Evolutionary conservation across 106 monocot genomes (phyloP), one percentile per base, ranked within the genome.

Genomic region (Narthecium ossifragum): DNA sequence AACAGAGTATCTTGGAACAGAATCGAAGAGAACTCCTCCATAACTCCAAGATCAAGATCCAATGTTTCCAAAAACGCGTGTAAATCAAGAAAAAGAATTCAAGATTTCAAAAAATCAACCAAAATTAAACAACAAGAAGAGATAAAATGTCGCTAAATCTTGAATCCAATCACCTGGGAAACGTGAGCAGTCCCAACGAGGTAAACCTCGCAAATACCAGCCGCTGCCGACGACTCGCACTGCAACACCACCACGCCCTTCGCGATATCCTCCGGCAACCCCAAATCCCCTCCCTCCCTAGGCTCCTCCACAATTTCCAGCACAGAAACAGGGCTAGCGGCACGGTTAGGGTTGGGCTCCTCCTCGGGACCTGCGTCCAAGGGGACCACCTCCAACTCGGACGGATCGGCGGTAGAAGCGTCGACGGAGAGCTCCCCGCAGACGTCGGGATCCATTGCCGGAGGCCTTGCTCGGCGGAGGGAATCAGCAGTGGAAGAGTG

Each of bases 131-230:
- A 14, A 18, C 7, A 26, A 56, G 21, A 30, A 7, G 11, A 2
- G 40, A 10, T 22, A 20, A 50, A 4, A 52, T 30, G 27, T 34
- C 9, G 24, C 27, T 37, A 62, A 25, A 33, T n/a, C n/a, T n/a
- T n/a, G 27, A 46, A n/a, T n/a, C n/a, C 14, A 24, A 39, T 63
- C 51, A 92, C 91, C 86, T 60, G 70, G 27, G 91, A 92, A 23
- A 92, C 83, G 34, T 92, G 91, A 8, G 91, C 86, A 1, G 91
- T 92, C 26, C 91, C 91, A 8, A 92, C 86, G 47, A 92, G 51
- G 73, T 86, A 92, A 3, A 92, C 91, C 38, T 77, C 68, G 65
- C 91, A 92, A 12, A 46, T 24, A 33, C 91, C 83, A 22, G 77
- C 71, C 33, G 77, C 86, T 0, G 63, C 73, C 36, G 80, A 76